Evolutionary conservation across 495 filamentous ascomycete species (phyloP).

Genomic region (Glarea lozoyensis): DNA sequence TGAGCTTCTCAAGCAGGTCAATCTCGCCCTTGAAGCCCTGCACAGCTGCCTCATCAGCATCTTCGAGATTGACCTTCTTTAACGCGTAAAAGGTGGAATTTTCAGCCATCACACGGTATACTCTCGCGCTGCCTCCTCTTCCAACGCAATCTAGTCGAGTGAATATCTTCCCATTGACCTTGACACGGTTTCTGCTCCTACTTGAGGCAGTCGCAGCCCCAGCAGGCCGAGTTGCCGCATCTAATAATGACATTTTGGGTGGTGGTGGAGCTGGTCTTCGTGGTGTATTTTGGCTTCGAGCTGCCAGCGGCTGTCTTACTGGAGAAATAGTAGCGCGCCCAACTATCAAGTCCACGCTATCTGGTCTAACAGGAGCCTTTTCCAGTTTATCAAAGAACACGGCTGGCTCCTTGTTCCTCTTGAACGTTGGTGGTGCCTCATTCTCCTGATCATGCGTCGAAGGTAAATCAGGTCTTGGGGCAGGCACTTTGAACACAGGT

Average conservation of each 20-base stretch:
- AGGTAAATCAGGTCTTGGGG: conserved; percentile 45
- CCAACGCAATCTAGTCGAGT: conserved; percentile 84
- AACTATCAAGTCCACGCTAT: conserved; percentile 24
- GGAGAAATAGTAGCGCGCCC: conserved; percentile 34
- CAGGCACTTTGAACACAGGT: conserved; percentile 60
- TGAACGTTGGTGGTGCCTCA: conserved; percentile 68
- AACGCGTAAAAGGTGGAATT: conserved; percentile 90
- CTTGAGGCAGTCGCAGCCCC: conserved; percentile 48
- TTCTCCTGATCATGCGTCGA: conserved; percentile 70
- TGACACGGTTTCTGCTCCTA: conserved; percentile 56
- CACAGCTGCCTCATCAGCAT: conserved; percentile 75
- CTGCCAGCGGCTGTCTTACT: conserved; percentile 60
- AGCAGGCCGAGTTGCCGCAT: conserved; percentile 78
- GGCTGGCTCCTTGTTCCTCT: conserved; percentile 52
- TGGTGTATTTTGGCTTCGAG: conserved; percentile 74
- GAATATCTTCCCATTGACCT: conserved; percentile 86
- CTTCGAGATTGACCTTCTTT: conserved; percentile 85
- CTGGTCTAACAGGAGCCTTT: conserved; percentile 39
- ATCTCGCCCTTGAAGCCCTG: conserved; percentile 95
- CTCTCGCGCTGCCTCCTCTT: conserved; percentile 82
- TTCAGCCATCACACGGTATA: conserved; percentile 95
- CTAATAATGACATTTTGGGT: conserved; percentile 90
- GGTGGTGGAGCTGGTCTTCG: conserved; percentile 73
- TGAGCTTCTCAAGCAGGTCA: conserved; percentile 74
- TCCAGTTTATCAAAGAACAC: conserved; percentile 50